phyloP scores from a whole-genome alignment of 1,139 yeast genomes.

The Torulaspora globosa region DNA sequence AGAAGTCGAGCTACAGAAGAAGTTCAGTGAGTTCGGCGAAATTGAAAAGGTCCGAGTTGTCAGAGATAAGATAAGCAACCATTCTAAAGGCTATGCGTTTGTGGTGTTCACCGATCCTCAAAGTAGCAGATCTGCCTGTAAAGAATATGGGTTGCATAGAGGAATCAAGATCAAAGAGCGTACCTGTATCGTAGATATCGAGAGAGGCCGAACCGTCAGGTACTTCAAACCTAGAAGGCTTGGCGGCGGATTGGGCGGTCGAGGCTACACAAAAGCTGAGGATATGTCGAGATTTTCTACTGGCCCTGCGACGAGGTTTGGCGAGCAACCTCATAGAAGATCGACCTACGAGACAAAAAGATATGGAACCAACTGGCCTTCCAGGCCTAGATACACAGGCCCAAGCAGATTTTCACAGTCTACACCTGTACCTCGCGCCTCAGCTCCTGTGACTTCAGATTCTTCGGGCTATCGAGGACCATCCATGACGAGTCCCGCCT shows the following conservation, averaged over 20 bases:
- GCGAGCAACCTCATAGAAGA: slow-evolving; percentile 5
- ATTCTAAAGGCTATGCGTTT: slow-evolving; percentile 82
- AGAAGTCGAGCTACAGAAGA: slow-evolving; percentile 64
- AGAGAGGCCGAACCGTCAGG: slow-evolving; percentile 70
- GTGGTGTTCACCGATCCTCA: slow-evolving; percentile 52
- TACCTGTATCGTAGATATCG: slow-evolving; percentile 70
- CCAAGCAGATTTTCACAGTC: slow-evolving; percentile 18
- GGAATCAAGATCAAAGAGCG: slow-evolving; percentile 52
- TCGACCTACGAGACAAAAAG: slow-evolving; percentile 6
- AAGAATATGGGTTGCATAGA: slow-evolving; percentile 42
- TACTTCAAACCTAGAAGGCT: slow-evolving; percentile 77
- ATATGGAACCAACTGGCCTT: not conserved
- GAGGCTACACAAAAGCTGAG: slow-evolving; percentile 43
- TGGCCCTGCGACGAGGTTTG: slow-evolving; percentile 1
- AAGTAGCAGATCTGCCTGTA: slow-evolving; percentile 44
- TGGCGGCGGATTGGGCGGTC: slow-evolving; percentile 73
- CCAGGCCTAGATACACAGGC: slow-evolving; percentile 14
- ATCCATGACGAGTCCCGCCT: not conserved
- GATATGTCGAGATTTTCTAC: slow-evolving; percentile 2
- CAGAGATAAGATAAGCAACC: slow-evolving; percentile 49
- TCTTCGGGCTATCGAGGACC: not conserved
- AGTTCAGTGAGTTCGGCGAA: slow-evolving; percentile 63
- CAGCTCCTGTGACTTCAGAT: not conserved
- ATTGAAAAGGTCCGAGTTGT: slow-evolving; percentile 64
- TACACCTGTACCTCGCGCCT: not conserved